A percentile compares a stretch with the other conserved stretches of the same genome.
Evolutionary conservation across 768 basidiomycete genomes (phyloP).

Genomic region (Rhodosporidiobolus sp.): DNA sequence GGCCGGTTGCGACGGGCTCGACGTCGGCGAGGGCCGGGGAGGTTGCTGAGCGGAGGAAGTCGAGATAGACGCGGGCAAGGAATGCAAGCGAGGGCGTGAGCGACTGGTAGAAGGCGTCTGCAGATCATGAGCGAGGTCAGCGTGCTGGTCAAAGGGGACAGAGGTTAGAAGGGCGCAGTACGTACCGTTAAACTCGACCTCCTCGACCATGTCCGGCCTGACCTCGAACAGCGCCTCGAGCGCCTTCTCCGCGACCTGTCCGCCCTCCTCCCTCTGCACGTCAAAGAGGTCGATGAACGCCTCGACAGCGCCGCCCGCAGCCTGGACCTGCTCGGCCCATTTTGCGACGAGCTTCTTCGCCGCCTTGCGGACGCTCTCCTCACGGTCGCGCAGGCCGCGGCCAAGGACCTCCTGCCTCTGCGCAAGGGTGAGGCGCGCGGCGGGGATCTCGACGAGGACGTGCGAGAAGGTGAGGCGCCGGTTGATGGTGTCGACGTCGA

Average conservation of each 20-base stretch:
- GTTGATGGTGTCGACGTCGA: constrained; percentile 71
- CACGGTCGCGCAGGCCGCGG: constrained; percentile 82
- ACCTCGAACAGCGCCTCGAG: constrained; percentile 68
- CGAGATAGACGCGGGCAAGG: constrained; percentile 75
- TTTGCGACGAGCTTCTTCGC: constrained; percentile 66
- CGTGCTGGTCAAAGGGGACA: not conserved
- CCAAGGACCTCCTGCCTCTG: constrained; percentile 75
- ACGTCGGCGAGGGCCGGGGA: constrained; percentile 62
- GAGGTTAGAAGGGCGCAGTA: not conserved
- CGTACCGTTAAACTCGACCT: constrained; percentile 67
- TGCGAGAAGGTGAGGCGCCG: constrained; percentile 72
- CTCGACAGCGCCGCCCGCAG: constrained; percentile 52
- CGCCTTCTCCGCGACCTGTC: constrained; percentile 66
- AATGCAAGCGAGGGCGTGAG: constrained; percentile 74
- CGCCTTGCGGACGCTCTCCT: constrained; percentile 66
- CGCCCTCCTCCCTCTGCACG: constrained; percentile 47
- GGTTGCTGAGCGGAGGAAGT: constrained; percentile 61
- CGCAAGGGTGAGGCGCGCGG: constrained; percentile 61
- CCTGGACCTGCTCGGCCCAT: constrained; percentile 58
- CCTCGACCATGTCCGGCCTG: constrained; percentile 63
- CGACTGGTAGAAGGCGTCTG: constrained; percentile 69
- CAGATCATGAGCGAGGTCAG: not conserved
- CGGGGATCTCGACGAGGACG: constrained; percentile 60
- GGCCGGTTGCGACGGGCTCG: constrained; percentile 77
- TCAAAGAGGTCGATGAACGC: constrained; percentile 48